Percentiles rank a stretch among this genome's conserved stretches.
These are phyloP conservation scores for Cordyceps cicadae DNA, from an alignment of 2,329 filamentous ascomycete species.

Conservation along the genomic window DNA sequence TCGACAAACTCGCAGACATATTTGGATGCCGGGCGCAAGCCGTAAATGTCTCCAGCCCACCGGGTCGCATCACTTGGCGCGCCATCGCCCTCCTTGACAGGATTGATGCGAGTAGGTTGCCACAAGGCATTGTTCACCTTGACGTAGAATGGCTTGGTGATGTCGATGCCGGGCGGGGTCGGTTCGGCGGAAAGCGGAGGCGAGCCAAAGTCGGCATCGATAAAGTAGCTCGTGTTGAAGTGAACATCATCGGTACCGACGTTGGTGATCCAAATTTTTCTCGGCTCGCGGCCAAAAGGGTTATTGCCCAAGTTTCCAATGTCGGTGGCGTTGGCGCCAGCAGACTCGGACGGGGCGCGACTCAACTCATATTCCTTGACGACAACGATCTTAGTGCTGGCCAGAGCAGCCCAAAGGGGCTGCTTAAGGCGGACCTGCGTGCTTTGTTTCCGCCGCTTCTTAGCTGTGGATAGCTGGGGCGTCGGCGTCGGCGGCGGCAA, in stretches of 20 bases:
- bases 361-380: constrained; percentile 86
- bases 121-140: constrained; percentile 71
- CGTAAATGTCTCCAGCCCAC: constrained; percentile 66
- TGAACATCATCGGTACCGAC: constrained; percentile 70
- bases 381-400: constrained; percentile 93
- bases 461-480: constrained; percentile 49
- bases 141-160: constrained; percentile 68
- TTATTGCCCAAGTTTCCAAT: constrained; percentile 70
- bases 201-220: constrained; percentile 32
- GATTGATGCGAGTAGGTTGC: constrained; percentile 66
- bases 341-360: constrained; percentile 63
- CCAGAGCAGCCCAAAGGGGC: constrained; percentile 87
- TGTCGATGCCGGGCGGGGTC: constrained; percentile 48
- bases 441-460: constrained; percentile 84
- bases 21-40: constrained; percentile 61
- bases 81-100: constrained; percentile 30
- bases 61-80: constrained; percentile 36
- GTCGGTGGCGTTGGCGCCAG: constrained; percentile 66
- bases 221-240: constrained; percentile 64
- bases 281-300: constrained; percentile 60
- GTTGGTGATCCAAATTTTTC: constrained; percentile 74
- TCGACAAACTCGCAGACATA: constrained; percentile 74
- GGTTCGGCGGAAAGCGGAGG: constrained; percentile 13
- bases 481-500: constrained; percentile 15
- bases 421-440: constrained; percentile 85